These are phyloP conservation scores for Chalciporus sphaerocephalus DNA, from an alignment of 768 basidiomycete genomes.

Conservation along the genomic window DNA sequence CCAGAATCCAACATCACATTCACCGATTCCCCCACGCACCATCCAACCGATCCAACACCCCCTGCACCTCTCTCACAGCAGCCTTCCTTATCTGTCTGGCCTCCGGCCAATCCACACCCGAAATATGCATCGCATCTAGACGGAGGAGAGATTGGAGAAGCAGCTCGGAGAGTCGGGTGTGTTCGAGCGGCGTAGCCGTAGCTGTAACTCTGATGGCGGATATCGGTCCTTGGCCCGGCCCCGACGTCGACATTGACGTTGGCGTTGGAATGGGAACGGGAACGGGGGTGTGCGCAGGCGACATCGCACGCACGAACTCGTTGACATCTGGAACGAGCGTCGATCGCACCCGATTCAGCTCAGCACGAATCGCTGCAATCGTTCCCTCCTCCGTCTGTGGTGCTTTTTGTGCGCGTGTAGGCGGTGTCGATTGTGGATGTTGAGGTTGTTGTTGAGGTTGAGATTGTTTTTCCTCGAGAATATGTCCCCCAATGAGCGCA, in stretches of 20 bases:
- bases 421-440: slow-evolving; percentile 19
- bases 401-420: slow-evolving; percentile 20
- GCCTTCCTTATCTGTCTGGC: slow-evolving; percentile 80
- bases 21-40: slow-evolving; percentile 50
- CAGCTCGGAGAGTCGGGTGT: slow-evolving; percentile 68
- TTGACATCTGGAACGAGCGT: slow-evolving; percentile 56
- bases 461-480: slow-evolving; percentile 12
- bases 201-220: too few species aligned
- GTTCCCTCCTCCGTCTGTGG: slow-evolving; percentile 38
- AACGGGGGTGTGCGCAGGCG: neutral
- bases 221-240: too few species aligned
- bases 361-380: slow-evolving; percentile 33
- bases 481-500: slow-evolving; percentile 57
- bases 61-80: slow-evolving; percentile 84
- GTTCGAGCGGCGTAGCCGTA: slow-evolving; percentile 33
- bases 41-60: slow-evolving; percentile 75
- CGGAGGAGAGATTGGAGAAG: slow-evolving; percentile 84
- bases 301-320: slow-evolving; percentile 43
- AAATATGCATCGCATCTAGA: slow-evolving; percentile 67
- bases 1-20: slow-evolving; percentile 1
- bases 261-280: too few species aligned
- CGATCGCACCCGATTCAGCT: slow-evolving; percentile 47
- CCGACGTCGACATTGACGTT: slow-evolving; percentile 6
- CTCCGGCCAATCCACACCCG: slow-evolving; percentile 71
- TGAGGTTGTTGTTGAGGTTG: too few species aligned